These are phyloP conservation scores for Aspergillus fumigatus DNA, from an alignment of 2,329 filamentous ascomycete species.

Conservation along the genomic window DNA sequence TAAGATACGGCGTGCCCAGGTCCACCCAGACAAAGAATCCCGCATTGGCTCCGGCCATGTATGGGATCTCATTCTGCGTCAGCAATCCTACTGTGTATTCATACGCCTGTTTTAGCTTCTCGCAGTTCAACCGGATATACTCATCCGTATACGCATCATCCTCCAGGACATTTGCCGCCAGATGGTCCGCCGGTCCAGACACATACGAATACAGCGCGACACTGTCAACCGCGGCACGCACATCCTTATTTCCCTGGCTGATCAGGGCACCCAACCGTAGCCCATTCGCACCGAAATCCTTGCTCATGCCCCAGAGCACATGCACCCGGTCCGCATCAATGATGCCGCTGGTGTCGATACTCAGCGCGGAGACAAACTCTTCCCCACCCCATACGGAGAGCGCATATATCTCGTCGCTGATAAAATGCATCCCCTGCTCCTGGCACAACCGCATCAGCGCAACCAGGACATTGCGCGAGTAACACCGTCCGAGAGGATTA, in stretches of 20 bases:
- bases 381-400: conserved; percentile 45
- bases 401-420: conserved; percentile 58
- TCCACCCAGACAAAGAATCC: conserved; percentile 57
- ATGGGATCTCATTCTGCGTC: conserved; percentile 41
- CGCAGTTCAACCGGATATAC: conserved; percentile 44
- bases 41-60: conserved; percentile 48
- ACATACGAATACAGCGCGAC: conserved; percentile 46
- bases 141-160: conserved; percentile 41
- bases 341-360: conserved; percentile 40
- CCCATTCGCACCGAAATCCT: conserved; percentile 56
- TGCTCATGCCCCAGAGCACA: conserved; percentile 45
- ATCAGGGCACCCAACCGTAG: conserved; percentile 50
- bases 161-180: conserved; percentile 40
- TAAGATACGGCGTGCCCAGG: conserved; percentile 33
- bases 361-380: conserved; percentile 45
- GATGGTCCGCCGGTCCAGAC: conserved; percentile 40
- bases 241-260: conserved; percentile 41
- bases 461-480: conserved; percentile 38
- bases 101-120: conserved; percentile 39
- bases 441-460: conserved; percentile 48
- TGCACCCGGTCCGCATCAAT: conserved; percentile 51
- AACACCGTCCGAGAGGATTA: conserved; percentile 50
- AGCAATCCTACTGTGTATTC: conserved; percentile 37
- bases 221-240: conserved; percentile 38
- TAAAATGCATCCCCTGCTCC: conserved; percentile 48